Percentiles rank a stretch among this genome's conserved stretches.
These are phyloP conservation scores for Cyberlindnera mrakii DNA, from an alignment of 805 yeast species.

Conservation along the genomic window DNA sequence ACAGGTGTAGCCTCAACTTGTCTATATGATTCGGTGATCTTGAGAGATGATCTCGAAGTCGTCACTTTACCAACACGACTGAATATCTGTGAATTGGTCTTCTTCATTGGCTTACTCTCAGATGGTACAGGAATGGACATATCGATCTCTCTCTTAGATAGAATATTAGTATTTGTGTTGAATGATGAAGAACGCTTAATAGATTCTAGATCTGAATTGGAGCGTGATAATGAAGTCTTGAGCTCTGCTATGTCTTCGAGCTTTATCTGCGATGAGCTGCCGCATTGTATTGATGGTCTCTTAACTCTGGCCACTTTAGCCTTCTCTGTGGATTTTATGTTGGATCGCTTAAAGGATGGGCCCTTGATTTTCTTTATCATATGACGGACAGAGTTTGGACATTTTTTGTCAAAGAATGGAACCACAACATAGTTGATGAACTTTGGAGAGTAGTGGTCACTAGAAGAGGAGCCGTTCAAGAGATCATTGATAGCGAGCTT, in stretches of 20 bases:
- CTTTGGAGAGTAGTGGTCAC: conserved; percentile 23
- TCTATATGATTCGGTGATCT: conserved; percentile 11
- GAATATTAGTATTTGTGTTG: conserved; percentile 11
- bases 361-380: conserved; percentile 44
- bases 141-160: conserved; percentile 23
- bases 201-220: conserved; percentile 19
- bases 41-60: conserved; percentile 4
- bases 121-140: conserved; percentile 18
- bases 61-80: conserved; percentile 23
- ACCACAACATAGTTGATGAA: conserved; percentile 46
- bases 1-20: conserved; percentile 26
- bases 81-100: conserved; percentile 18
- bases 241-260: conserved; percentile 20
- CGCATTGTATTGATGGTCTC: conserved; percentile 10
- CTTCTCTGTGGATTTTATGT: conserved; percentile 1
- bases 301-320: conserved; percentile 2
- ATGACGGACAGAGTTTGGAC: conserved; percentile 41
- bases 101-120: conserved; percentile 8
- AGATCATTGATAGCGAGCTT: conserved; percentile 50
- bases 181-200: conserved; percentile 21
- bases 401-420: conserved; percentile 44
- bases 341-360: conserved; percentile 11
- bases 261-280: conserved; percentile 13
- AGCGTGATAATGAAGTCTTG: conserved; percentile 11
- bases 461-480: conserved; percentile 20